A percentile compares a stretch with the other conserved stretches of the same genome.
phyloP scores from a whole-genome alignment of 1,284 basidiomycete genomes.

The Cystobasidiaceae sp. region DNA sequence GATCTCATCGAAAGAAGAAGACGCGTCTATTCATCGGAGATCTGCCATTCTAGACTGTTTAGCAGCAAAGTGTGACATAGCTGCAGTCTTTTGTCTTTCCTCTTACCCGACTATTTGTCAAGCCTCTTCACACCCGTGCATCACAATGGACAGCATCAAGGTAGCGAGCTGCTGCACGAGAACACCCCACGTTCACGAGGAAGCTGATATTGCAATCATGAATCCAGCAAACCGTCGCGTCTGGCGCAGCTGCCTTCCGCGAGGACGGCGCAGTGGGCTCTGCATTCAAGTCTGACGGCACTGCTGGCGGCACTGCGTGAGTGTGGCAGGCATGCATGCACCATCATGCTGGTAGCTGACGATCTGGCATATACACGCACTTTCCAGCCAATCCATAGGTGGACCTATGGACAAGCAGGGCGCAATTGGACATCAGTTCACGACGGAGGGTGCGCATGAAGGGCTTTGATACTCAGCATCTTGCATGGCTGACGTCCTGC shows the following conservation, averaged over 20 bases:
- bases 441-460: slow-evolving; percentile 17
- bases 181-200: background rate
- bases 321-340: background rate
- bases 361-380: background rate
- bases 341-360: background rate
- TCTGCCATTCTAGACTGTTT: too few species aligned
- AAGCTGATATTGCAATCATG: background rate
- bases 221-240: slow-evolving; percentile 19
- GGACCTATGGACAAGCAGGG: slow-evolving; percentile 30
- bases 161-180: background rate
- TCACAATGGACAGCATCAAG: slow-evolving; percentile 29
- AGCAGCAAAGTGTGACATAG: too few species aligned
- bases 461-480: background rate
- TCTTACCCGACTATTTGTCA: background rate
- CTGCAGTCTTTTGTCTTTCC: too few species aligned
- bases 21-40: too few species aligned
- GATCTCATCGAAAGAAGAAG: too few species aligned
- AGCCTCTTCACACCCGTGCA: too few species aligned
- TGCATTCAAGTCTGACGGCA: slow-evolving; percentile 28
- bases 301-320: slow-evolving; percentile 23
- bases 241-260: slow-evolving; percentile 23
- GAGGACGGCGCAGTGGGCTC: slow-evolving; percentile 26
- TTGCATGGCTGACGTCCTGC: background rate
- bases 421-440: slow-evolving; percentile 29
- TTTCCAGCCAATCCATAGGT: slow-evolving; percentile 13